Evolutionary conservation across 2,329 filamentous ascomycete species (phyloP).

Genomic region (Dactylonectria estremocensis): DNA sequence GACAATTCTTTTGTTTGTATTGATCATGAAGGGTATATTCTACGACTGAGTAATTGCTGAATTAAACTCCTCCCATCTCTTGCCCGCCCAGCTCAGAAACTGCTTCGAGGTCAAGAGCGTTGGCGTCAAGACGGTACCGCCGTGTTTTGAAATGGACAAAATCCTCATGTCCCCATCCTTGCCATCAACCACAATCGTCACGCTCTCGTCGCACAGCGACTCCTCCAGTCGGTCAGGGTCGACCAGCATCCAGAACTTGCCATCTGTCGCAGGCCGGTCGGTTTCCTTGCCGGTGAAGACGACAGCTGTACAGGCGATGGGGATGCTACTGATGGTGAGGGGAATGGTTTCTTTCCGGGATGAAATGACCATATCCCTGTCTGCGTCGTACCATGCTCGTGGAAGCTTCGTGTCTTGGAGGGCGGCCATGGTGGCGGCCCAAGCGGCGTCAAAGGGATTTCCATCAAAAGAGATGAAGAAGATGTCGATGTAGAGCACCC

Average conservation of each 20-base stretch:
- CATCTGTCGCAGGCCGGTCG: constrained; percentile 58
- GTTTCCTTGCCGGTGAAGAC: constrained; percentile 80
- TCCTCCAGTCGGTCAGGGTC: constrained; percentile 96
- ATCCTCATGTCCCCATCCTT: constrained; percentile 69
- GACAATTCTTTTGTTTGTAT: constrained; percentile 18
- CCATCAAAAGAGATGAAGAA: constrained; percentile 94
- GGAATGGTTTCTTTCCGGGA: constrained; percentile 69
- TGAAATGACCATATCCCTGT: constrained; percentile 85
- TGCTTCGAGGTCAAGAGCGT: constrained; percentile 76
- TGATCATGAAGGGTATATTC: constrained; percentile 46
- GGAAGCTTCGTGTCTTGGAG: constrained; percentile 85
- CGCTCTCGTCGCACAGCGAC: constrained; percentile 83
- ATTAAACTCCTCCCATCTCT: constrained; percentile 56
- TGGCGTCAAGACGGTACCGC: constrained; percentile 79
- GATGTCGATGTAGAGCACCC: constrained; percentile 96
- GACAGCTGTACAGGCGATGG: constrained; percentile 83
- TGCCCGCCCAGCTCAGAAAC: constrained; percentile 57
- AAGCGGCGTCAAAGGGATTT: constrained; percentile 92
- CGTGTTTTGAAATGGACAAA: constrained; percentile 84
- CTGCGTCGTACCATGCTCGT: constrained; percentile 85
- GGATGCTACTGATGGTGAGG: constrained; percentile 76
- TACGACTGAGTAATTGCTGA: constrained; percentile 51
- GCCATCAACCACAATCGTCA: constrained; percentile 86
- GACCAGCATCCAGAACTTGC: constrained; percentile 81
- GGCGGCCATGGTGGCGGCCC: constrained; percentile 87